A percentile compares a stretch with the other conserved stretches of the same genome.
Conservation (phyloP, 23 red algal genomes). For the Pyropia haitanensis region DNA sequence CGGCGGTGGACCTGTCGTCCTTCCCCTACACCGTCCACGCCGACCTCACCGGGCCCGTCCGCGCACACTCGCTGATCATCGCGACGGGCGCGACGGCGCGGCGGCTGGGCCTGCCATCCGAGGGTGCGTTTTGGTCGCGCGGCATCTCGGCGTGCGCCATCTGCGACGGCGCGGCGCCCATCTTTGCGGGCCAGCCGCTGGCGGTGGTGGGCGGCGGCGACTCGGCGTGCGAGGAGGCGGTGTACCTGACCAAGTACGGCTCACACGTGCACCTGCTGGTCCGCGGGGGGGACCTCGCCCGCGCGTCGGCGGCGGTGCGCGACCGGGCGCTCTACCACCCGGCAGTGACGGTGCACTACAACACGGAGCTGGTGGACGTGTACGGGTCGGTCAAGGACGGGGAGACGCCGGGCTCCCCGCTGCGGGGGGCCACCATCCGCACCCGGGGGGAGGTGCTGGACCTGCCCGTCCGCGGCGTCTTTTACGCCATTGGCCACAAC, state of each 20-base stretch:
- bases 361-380: constrained; percentile 26
- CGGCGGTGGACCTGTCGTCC: constrained; percentile 53
- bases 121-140: constrained; percentile 48
- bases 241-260: constrained; percentile 82
- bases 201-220: constrained; percentile 89
- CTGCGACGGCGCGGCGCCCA: constrained; percentile 88
- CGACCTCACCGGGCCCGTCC: constrained; percentile 19
- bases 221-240: constrained; percentile 79
- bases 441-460: constrained; percentile 9
- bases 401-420: constrained; percentile 21
- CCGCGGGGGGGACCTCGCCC: constrained; percentile 17
- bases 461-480: constrained; percentile 53
- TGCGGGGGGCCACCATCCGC: constrained; percentile 30
- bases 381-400: constrained; percentile 8
- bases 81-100: constrained; percentile 80
- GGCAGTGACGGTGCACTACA: constrained; percentile 32
- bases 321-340: constrained; percentile 49
- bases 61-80: constrained; percentile 53
- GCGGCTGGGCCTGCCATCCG: constrained; percentile 56
- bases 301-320: constrained; percentile 69
- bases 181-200: constrained; percentile 49
- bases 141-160: constrained; percentile 89
- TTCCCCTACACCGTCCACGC: constrained; percentile 44
- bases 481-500: constrained; percentile 84
- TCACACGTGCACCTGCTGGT: constrained; percentile 67